Conservation (phyloP, 331 rosid species). For the Malus hybrid region DNA sequence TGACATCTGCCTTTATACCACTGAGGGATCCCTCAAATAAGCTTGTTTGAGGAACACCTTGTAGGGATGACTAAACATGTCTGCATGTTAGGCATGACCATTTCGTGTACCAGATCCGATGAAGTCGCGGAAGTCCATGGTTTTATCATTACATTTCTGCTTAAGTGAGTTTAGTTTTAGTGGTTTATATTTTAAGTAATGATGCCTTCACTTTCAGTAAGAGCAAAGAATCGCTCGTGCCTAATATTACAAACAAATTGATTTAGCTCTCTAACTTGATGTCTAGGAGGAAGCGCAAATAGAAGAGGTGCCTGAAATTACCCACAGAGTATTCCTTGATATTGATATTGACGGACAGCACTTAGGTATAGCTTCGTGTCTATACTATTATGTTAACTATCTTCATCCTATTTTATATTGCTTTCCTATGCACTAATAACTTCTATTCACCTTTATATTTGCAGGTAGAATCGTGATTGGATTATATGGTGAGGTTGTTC, state of each 20-base stretch:
- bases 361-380: conserved; percentile 38
- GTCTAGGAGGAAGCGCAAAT: conserved; percentile 46
- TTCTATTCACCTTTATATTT: conserved; percentile 7
- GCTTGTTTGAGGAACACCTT: too few species aligned
- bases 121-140: neutral
- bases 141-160: neutral
- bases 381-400: neutral
- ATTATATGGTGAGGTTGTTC: conserved; percentile 74
- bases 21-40: too few species aligned
- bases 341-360: conserved; percentile 70
- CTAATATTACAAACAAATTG: neutral
- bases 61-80: neutral
- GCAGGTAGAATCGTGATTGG: conserved; percentile 94
- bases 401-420: neutral
- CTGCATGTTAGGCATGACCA: neutral
- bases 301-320: conserved; percentile 70
- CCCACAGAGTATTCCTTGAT: conserved; percentile 86
- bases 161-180: neutral
- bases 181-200: neutral
- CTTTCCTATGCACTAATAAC: neutral
- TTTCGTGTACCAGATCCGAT: neutral
- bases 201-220: neutral
- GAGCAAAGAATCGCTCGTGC: neutral
- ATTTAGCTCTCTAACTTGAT: conserved; percentile 5
- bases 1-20: neutral